These are phyloP conservation scores for Trametes gibbosa DNA, from an alignment of 768 basidiomycete species.

Conservation along the genomic window DNA sequence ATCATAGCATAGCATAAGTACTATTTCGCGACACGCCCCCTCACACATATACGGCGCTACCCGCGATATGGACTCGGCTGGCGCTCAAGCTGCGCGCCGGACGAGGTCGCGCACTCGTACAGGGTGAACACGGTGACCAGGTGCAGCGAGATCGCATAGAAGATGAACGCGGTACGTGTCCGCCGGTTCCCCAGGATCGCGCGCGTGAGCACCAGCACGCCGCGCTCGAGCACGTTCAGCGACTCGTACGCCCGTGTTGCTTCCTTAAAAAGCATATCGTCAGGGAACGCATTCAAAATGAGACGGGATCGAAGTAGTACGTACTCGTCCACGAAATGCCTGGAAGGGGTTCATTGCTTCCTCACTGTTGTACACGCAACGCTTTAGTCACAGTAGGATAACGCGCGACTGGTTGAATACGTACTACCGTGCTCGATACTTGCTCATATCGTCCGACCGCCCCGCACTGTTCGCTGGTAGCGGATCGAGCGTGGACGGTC, in stretches of 20 bases:
- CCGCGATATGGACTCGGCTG: conserved; percentile 45
- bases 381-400: no score
- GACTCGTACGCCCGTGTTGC: conserved; percentile 90
- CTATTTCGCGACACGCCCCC: no score
- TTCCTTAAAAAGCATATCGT: conserved; percentile 57
- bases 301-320: conserved; percentile 31
- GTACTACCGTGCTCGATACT: conserved; percentile 81
- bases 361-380: conserved; percentile 42
- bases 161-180: conserved; percentile 84
- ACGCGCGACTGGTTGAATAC: neutral
- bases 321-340: conserved; percentile 89
- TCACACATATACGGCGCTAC: neutral
- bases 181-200: conserved; percentile 86
- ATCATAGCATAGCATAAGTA: neutral
- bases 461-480: conserved; percentile 47
- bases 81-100: conserved; percentile 47
- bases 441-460: conserved; percentile 72
- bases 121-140: conserved; percentile 76
- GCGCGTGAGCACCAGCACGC: conserved; percentile 80
- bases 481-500: conserved; percentile 66
- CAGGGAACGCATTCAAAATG: neutral
- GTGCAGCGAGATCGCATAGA: conserved; percentile 81
- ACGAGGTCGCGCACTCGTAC: conserved; percentile 66
- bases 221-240: conserved; percentile 88
- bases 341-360: conserved; percentile 99